Conservation (phyloP, 225 moss, liverwort and hornwort species). For the Antitrichia curtipendula region DNA sequence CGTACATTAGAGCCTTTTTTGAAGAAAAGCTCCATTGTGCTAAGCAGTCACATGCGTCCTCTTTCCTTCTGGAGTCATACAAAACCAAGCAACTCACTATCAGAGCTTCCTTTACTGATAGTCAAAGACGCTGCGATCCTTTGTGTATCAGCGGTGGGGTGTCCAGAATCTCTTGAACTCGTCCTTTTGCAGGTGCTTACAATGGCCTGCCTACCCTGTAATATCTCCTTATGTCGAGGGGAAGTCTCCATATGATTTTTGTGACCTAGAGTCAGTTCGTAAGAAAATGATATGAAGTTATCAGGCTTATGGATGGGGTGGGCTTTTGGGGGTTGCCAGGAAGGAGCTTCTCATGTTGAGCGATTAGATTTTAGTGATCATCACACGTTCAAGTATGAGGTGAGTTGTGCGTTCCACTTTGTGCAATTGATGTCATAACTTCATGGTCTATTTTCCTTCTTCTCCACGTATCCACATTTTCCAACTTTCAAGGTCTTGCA, state of each 20-base stretch:
- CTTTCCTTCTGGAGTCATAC: slow-evolving; percentile 35
- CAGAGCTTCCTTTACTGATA: slow-evolving; percentile 26
- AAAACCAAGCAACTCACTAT: not conserved
- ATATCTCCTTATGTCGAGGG: not conserved
- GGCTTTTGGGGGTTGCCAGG: slow-evolving; percentile 8
- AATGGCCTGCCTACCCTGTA: not conserved
- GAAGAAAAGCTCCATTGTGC: slow-evolving; percentile 24
- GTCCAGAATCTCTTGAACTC: slow-evolving; percentile 65
- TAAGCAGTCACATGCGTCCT: slow-evolving; percentile 64
- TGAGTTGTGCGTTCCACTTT: not conserved
- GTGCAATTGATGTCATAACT: not conserved
- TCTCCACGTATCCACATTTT: not conserved
- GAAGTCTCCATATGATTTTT: not conserved
- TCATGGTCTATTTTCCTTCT: not conserved
- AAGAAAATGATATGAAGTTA: not conserved
- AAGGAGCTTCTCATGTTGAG: slow-evolving; percentile 59
- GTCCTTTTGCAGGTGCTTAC: slow-evolving; percentile 55
- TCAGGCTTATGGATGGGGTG: not conserved
- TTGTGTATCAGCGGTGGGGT: slow-evolving; percentile 81
- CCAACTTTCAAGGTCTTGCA: not conserved
- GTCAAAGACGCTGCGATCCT: slow-evolving; percentile 54
- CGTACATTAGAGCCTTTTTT: slow-evolving; percentile 18
- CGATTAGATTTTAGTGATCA: slow-evolving; percentile 84
- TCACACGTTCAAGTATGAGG: slow-evolving; percentile 54
- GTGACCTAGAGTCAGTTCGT: not conserved